A percentile compares a stretch with the other conserved stretches of the same genome.
phyloP scores from a whole-genome alignment of 2,329 filamentous ascomycete genomes.

The Hymenoscyphus salicellus region DNA sequence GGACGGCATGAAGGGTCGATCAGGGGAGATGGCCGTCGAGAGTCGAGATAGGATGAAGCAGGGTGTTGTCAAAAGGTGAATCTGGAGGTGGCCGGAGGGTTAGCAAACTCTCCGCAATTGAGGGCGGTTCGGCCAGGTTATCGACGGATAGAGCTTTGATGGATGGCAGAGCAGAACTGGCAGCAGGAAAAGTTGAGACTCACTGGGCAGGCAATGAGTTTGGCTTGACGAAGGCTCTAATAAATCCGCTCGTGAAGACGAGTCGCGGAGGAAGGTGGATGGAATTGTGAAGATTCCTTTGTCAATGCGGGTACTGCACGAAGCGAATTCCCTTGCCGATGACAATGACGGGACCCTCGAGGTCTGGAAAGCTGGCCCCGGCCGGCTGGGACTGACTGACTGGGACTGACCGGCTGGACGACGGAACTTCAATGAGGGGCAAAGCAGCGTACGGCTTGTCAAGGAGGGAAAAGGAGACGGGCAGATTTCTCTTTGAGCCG shows the following conservation, averaged over 20 bases:
- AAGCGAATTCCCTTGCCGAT: slow-evolving; percentile 14
- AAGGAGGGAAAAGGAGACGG: neutral
- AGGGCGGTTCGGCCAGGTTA: neutral
- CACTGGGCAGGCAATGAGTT: neutral
- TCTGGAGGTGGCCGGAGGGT: neutral
- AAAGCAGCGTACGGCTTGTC: neutral
- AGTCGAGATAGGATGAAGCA: neutral
- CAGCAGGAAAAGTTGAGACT: neutral
- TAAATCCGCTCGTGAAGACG: neutral
- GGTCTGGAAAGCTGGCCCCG: neutral
- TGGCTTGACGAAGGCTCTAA: neutral
- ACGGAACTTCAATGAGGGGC: neutral
- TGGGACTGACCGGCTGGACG: neutral
- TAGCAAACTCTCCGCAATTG: slow-evolving; percentile 2
- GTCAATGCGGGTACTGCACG: slow-evolving; percentile 10
- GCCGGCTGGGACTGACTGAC: neutral
- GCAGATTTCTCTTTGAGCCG: neutral
- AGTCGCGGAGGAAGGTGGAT: neutral
- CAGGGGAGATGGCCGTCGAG: neutral
- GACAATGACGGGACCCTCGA: neutral
- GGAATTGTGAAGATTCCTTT: slow-evolving; percentile 9
- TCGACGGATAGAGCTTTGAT: neutral
- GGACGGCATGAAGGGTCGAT: slow-evolving; percentile 19
- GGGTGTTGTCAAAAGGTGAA: neutral
- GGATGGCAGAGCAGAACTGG: neutral